phyloP scores from a whole-genome alignment of 768 basidiomycete genomes.

The Boletus subcaerulescens region DNA sequence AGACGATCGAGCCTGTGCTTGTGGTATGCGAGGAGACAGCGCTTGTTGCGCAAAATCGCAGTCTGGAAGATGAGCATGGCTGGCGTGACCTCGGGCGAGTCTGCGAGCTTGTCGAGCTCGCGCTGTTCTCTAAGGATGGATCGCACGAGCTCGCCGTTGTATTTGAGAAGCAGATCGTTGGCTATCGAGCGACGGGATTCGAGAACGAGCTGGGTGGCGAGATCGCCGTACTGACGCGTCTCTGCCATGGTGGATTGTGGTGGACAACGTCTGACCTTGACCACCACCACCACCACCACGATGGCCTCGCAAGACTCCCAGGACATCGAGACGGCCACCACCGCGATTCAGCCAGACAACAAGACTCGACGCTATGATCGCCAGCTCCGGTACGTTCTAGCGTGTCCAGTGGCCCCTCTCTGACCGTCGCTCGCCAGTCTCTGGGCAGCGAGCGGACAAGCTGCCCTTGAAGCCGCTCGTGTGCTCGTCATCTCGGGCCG shows the following conservation, averaged over 20 bases:
- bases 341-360: conserved; percentile 62
- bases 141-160: conserved; percentile 87
- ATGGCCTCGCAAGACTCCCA: conserved; percentile 40
- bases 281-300: conserved; percentile 15
- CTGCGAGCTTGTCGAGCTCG: conserved; percentile 65
- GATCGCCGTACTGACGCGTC: conserved; percentile 66
- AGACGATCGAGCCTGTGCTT: conserved; percentile 80
- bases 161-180: conserved; percentile 83
- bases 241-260: conserved; percentile 36
- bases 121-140: conserved; percentile 88
- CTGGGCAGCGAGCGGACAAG: conserved; percentile 92
- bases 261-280: neutral
- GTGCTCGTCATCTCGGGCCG: conserved; percentile 78
- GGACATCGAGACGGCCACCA: conserved; percentile 46
- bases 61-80: conserved; percentile 85
- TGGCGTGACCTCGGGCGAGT: conserved; percentile 47
- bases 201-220: conserved; percentile 81
- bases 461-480: conserved; percentile 79
- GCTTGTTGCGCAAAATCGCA: conserved; percentile 87
- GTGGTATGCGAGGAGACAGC: conserved; percentile 94
- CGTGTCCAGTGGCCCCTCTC: neutral
- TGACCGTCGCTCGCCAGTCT: conserved; percentile 44
- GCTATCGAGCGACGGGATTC: conserved; percentile 85
- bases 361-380: conserved; percentile 94
- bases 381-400: conserved; percentile 70